These are phyloP conservation scores for Suillus subalutaceus DNA, from an alignment of 768 basidiomycete species.

Conservation along the genomic window DNA sequence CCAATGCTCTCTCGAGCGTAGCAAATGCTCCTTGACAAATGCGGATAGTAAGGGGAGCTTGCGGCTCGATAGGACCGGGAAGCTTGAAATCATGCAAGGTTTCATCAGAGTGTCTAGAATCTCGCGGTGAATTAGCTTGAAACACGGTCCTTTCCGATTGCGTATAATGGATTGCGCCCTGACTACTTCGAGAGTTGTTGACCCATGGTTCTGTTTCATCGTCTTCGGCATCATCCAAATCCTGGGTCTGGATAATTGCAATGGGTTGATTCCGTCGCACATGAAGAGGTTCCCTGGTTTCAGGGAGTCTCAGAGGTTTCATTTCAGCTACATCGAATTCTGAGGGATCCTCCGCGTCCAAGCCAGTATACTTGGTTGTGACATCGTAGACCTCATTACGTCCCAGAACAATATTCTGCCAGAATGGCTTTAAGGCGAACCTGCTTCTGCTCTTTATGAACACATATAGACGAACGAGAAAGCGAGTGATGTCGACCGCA, in stretches of 20 bases:
- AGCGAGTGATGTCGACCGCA: constrained; percentile 54
- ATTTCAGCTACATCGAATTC: constrained; percentile 53
- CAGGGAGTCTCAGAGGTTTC: constrained; percentile 28
- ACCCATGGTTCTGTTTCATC: constrained; percentile 57
- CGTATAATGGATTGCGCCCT: constrained; percentile 33
- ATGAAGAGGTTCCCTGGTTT: constrained; percentile 12
- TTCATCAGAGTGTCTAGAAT: constrained; percentile 56
- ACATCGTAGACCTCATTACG: constrained; percentile 36
- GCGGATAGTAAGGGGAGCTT: constrained; percentile 35
- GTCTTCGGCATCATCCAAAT: constrained; percentile 30
- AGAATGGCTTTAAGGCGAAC: constrained; percentile 53
- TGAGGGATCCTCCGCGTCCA: constrained; percentile 57
- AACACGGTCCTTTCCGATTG: constrained; percentile 58
- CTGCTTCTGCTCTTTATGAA: constrained; percentile 49
- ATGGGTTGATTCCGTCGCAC: constrained; percentile 22
- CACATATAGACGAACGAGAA: constrained; percentile 50
- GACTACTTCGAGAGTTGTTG: constrained; percentile 32
- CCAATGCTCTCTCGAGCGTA: constrained; percentile 60
- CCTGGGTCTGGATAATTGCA: constrained; percentile 26
- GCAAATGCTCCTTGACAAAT: constrained; percentile 54
- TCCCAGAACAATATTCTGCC: constrained; percentile 59
- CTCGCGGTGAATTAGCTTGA: constrained; percentile 43
- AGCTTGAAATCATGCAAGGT: constrained; percentile 50
- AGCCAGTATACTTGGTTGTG: constrained; percentile 55
- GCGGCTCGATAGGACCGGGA: constrained; percentile 15